Conservation (phyloP, 2,329 filamentous ascomycete species). For the Cylindrodendrum hubeiense region DNA sequence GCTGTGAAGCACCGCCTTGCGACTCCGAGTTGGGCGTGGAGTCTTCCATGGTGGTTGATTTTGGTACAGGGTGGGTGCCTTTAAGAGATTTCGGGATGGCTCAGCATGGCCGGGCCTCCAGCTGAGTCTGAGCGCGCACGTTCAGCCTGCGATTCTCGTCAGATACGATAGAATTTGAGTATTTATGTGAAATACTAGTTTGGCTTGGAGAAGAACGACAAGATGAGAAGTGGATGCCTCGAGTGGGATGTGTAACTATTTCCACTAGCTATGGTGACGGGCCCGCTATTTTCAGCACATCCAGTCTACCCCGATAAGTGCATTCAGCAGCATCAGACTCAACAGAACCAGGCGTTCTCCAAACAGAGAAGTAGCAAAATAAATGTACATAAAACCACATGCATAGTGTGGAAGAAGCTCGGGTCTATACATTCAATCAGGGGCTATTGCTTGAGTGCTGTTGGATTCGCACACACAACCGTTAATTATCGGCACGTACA, state of each 20-base stretch:
- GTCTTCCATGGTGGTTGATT: slow-evolving; percentile 26
- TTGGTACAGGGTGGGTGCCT: slow-evolving; percentile 1
- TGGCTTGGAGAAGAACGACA: background rate
- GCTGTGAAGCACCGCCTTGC: slow-evolving; percentile 20
- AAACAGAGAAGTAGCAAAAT: background rate
- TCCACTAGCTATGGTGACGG: background rate
- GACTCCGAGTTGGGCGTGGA: slow-evolving; percentile 13
- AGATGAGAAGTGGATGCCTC: background rate
- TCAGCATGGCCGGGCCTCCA: background rate
- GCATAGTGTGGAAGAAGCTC: no score
- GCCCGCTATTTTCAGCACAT: slow-evolving; percentile 11
- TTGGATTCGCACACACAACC: no score
- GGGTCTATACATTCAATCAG: no score
- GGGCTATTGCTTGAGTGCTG: no score
- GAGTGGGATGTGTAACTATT: background rate
- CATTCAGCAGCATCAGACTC: background rate
- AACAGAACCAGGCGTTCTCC: background rate
- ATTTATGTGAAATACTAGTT: background rate
- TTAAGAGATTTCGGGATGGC: background rate
- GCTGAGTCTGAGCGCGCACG: background rate
- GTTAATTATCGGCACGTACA: no score
- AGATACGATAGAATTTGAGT: background rate
- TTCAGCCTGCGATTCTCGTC: background rate
- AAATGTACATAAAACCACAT: no score
- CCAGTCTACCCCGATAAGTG: slow-evolving; percentile 19